Evolutionary conservation across 2,329 filamentous ascomycete genomes (phyloP).

Genomic region (Simplicillium aogashimaense): DNA sequence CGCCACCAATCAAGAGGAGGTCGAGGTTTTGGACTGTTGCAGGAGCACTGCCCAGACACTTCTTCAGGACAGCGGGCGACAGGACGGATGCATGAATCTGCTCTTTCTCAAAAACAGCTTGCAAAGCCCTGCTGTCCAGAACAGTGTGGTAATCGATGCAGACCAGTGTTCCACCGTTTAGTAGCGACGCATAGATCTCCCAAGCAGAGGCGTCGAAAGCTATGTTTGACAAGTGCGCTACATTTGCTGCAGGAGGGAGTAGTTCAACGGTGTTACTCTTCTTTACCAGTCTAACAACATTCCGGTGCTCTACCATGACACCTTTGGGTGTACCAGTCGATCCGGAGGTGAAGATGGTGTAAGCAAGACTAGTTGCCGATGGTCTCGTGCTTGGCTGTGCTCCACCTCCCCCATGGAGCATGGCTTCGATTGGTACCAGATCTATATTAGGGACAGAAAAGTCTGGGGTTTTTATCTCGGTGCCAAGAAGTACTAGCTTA

Average conservation of each 20-base stretch:
- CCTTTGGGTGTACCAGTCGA: slow-evolving; percentile 40
- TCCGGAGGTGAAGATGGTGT: slow-evolving; percentile 40
- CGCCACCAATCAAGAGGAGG: slow-evolving; percentile 24
- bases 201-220: slow-evolving; percentile 8
- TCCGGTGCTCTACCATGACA: slow-evolving; percentile 22
- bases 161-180: slow-evolving; percentile 9
- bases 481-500: slow-evolving; percentile 8
- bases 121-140: slow-evolving; percentile 3
- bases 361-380: slow-evolving; percentile 8
- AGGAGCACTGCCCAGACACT: slow-evolving; percentile 18
- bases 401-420: no score
- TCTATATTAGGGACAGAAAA: not conserved
- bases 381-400: no score
- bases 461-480: not conserved
- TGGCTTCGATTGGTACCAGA: not conserved
- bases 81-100: slow-evolving; percentile 22
- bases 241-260: not conserved
- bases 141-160: slow-evolving; percentile 9
- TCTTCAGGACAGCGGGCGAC: slow-evolving; percentile 7
- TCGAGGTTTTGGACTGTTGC: slow-evolving; percentile 22
- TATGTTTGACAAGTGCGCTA: slow-evolving; percentile 6
- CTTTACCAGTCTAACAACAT: slow-evolving; percentile 7
- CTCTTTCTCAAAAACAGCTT: slow-evolving; percentile 15
- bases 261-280: no score
- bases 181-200: slow-evolving; percentile 7